Base-by-base conservation (phyloP, 495 filamentous ascomycete species). In the Entonaema liquescens region DNA sequence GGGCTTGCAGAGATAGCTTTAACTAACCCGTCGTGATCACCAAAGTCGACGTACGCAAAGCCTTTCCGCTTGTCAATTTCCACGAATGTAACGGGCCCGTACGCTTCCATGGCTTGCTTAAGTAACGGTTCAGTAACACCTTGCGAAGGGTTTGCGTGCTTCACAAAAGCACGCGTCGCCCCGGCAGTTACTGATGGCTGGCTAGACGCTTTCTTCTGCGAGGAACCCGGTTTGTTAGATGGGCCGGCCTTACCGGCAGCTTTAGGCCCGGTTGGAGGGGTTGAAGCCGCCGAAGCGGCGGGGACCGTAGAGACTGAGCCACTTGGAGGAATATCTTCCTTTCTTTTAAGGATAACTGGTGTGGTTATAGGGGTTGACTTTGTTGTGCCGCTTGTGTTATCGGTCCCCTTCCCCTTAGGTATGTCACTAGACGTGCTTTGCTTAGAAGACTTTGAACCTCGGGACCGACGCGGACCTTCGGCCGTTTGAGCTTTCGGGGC, bases 1-100 rank as follows among this genome's bases (percentile, higher is more conserved):
- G 92, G 92, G 72, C 92, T 96, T 15, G 90, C 92, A 19, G 88
- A 85, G 71, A 97, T 91, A 23, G 94, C 94, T 68, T 90, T 91
- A 70, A 87, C 87, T 23, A 97, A 82, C 7, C 85, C 85, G 17
- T 90, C 87, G 2, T 89, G 84, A 25, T 91, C 87, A 3, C 84
- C 87, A 78, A 97, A 97, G 62, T 95, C 92, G 36, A 94, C 89
- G 69, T 97, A 97, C 9, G 93, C 94, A 72, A 96, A 96, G 1
- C 93, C 94, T 78, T 97, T 97, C 75, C 93, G 90, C 79, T 92
- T 92, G 73, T 97, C 93, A 49, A 98, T 95, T 72, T 97, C 94
- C 2, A 95, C 92, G 67, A 87, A 90, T 2, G 85, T 84, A 33
- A 97, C 86, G 6, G 86, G 70, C 17, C 94, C 94, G 66, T 91